Evolutionary conservation across 441 rosid species (phyloP).

Genomic region (Bruguiera hainesii): DNA sequence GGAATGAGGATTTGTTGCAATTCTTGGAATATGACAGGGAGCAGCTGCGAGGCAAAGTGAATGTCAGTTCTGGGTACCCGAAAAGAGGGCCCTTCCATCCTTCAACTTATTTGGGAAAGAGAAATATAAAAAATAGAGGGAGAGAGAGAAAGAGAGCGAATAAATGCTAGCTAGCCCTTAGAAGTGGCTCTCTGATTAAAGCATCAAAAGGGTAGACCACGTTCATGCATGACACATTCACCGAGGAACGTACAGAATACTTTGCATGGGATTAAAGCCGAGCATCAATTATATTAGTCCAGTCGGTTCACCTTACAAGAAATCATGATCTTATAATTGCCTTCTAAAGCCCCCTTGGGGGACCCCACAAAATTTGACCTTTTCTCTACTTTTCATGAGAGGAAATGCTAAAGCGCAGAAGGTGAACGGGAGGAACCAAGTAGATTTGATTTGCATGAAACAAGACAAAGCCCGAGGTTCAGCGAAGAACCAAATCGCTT

Average conservation of each 20-base stretch:
- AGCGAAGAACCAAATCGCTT: slow-evolving; percentile 6
- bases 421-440: slow-evolving; percentile 29
- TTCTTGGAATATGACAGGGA: no score
- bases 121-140: no score
- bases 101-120: no score
- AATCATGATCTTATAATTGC: slow-evolving; percentile 81
- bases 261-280: slow-evolving; percentile 55
- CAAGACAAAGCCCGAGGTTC: slow-evolving; percentile 14
- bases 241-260: slow-evolving; percentile 46
- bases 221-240: slow-evolving; percentile 53
- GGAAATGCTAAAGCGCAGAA: background rate
- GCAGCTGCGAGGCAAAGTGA: no score
- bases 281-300: slow-evolving; percentile 16
- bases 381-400: slow-evolving; percentile 47
- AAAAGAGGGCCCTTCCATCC: no score
- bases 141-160: background rate
- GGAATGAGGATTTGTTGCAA: no score
- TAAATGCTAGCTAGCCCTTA: background rate
- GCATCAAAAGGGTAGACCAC: slow-evolving; percentile 5
- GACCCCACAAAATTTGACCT: slow-evolving; percentile 24
- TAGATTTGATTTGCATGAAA: slow-evolving; percentile 44
- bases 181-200: background rate
- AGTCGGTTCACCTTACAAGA: slow-evolving; percentile 53
- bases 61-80: no score
- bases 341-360: slow-evolving; percentile 32